Conservation (phyloP, 805 yeast genomes). For the Candida easanensis region DNA sequence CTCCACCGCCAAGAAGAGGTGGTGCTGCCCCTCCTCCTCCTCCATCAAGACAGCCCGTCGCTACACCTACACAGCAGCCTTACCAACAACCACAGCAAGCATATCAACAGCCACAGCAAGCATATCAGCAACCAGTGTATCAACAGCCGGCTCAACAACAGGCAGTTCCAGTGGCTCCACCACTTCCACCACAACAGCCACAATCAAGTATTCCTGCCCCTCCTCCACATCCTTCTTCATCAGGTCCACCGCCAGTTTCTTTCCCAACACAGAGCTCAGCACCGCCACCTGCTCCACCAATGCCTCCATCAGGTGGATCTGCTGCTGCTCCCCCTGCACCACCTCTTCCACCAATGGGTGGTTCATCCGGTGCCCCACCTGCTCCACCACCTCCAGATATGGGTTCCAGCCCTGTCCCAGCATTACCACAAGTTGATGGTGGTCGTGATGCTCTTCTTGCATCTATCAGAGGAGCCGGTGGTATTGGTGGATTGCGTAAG, state of each 20-base stretch:
- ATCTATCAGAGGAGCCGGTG: constrained; percentile 81
- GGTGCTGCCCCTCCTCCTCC: constrained; percentile 23
- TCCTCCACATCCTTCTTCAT: constrained; percentile 12
- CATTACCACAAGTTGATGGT: constrained; percentile 40
- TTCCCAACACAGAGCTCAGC: constrained; percentile 5
- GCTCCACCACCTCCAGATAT: constrained; percentile 31
- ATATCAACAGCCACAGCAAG: constrained; percentile 21
- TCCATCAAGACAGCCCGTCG: constrained; percentile 16
- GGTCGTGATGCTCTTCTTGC: constrained; percentile 82
- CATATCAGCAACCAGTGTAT: constrained; percentile 20
- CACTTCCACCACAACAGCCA: constrained; percentile 10
- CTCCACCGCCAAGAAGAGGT: constrained; percentile 25
- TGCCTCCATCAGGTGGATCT: constrained; percentile 11
- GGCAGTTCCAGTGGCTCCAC: constrained; percentile 17
- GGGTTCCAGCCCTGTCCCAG: constrained; percentile 24
- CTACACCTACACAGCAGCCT: constrained; percentile 18
- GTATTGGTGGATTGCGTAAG: constrained; percentile 62
- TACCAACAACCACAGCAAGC: constrained; percentile 21
- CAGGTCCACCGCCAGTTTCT: constrained; percentile 29
- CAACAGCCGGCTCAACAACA: constrained; percentile 28
- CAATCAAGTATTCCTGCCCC: constrained; percentile 5
- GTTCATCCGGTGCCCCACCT: constrained; percentile 27
- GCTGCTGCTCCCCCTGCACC: constrained; percentile 12
- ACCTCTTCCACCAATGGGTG: constrained; percentile 21
- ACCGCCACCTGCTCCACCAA: constrained; percentile 18